phyloP scores from a whole-genome alignment of 2,329 filamentous ascomycete genomes.

The Diplodia seriata region DNA sequence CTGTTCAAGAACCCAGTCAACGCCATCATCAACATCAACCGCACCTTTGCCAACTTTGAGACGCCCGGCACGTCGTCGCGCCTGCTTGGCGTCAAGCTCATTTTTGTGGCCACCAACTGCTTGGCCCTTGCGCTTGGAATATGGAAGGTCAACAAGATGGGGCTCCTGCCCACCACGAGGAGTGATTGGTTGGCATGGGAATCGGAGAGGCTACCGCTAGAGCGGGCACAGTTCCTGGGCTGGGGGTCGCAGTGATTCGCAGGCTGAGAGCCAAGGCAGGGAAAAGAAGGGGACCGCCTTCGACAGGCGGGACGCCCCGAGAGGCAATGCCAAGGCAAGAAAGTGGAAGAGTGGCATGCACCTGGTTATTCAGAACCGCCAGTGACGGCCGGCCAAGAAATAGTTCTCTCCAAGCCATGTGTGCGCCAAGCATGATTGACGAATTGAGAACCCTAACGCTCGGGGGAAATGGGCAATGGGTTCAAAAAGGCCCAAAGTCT shows the following conservation, averaged over 20 bases:
- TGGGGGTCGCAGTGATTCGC: conserved; percentile 6
- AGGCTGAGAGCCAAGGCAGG: background rate
- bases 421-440: background rate
- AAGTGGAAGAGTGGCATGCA: background rate
- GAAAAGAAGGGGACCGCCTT: background rate
- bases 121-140: conserved; percentile 83
- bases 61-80: conserved; percentile 76
- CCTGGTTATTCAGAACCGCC: background rate
- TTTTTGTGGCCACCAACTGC: conserved; percentile 87
- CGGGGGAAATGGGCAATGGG: background rate
- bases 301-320: background rate
- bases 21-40: conserved; percentile 81
- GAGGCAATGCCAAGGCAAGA: background rate
- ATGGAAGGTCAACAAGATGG: conserved; percentile 98
- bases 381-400: background rate
- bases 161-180: conserved; percentile 90
- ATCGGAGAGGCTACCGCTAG: conserved; percentile 48
- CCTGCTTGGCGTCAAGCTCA: conserved; percentile 82
- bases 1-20: conserved; percentile 95
- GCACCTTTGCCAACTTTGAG: conserved; percentile 90
- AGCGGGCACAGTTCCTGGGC: conserved; percentile 30
- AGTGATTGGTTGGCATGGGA: conserved; percentile 99
- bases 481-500: background rate
- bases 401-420: background rate
- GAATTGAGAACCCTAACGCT: background rate